Base-by-base conservation (phyloP, 2,329 filamentous ascomycete species). In the Penicillium digitatum region DNA sequence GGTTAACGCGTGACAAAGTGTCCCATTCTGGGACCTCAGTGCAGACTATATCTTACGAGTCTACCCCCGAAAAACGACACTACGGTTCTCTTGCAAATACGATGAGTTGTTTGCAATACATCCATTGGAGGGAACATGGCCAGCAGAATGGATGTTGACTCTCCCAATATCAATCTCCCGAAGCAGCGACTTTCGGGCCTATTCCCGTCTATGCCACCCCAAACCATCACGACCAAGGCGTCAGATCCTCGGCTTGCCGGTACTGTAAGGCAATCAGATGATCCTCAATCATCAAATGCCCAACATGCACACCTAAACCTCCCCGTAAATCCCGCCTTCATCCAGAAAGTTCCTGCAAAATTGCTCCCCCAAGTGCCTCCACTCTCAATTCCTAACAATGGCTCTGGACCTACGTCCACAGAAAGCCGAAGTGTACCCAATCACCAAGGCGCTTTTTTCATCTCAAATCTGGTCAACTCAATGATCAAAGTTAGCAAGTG, bases 401-500 rank as follows among this genome's bases (percentile, higher is more conserved):
- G 9, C 8, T 9, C 20, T 4, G 16, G 11, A 5, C 26, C 47
- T 20, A 40, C 5, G 12, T 6, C 27, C 9, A 14, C 20, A 7
- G 32, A 40, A 24, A 26, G 5, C 9, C 27, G 20, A 27, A n/a
- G 22, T 22, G n/a, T 20, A 1, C 14, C 47, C 3, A 18, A 10
- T 45, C 12, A 6, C 4, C 29, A n/a, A 27, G 27, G 27, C 10
- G 11, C 40, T 10, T 12, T 16, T 3, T 45, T 11, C 2, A 44
- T 55, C 3, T 34, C 39, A 3, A 47, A 45, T 16, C 22, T 55
- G 12, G 34, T 55, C 32, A 55, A 24, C 14, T 55, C 47, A 18
- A 20, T 50, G n/a, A 39, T 51, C 16, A 51, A 45, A 37, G 20
- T 29, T 20, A 40, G 37, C 9, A 65, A 63, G 29, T 51, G 68